Evolutionary conservation across 495 filamentous ascomycete species (phyloP).

Genomic region (Talaromyces trachyspermus): DNA sequence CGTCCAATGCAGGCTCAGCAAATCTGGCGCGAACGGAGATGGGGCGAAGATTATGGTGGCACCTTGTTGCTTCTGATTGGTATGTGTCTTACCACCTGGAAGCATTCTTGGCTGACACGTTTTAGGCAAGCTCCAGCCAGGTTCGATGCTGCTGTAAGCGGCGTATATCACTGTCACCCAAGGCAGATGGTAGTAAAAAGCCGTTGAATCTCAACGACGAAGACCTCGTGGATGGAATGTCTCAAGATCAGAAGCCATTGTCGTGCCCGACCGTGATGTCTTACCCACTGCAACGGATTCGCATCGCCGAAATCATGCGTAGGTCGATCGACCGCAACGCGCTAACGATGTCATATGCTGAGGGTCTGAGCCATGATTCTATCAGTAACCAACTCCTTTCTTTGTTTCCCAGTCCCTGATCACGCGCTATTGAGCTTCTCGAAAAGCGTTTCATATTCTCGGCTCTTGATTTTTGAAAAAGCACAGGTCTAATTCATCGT

Average conservation of each 20-base stretch:
- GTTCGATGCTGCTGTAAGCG: constrained; percentile 25
- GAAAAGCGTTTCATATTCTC: not conserved
- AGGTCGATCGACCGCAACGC: constrained; percentile 31
- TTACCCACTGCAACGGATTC: constrained; percentile 36
- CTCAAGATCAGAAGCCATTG: constrained; percentile 18
- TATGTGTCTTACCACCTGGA: constrained; percentile 10
- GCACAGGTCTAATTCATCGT: not conserved
- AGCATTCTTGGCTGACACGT: not conserved
- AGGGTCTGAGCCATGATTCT: not conserved
- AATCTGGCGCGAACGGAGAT: constrained; percentile 28
- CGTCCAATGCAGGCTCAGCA: constrained; percentile 10
- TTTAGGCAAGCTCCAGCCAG: constrained; percentile 20
- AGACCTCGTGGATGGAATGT: constrained; percentile 29
- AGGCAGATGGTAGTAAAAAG: constrained; percentile 37
- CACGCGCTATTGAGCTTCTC: not conserved
- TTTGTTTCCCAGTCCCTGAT: constrained; percentile 14
- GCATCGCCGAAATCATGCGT: constrained; percentile 35
- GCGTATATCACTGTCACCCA: constrained; percentile 29
- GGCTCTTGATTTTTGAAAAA: not conserved
- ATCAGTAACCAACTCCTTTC: constrained; percentile 19
- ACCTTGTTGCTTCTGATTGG: constrained; percentile 40
- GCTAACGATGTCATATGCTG: constrained; percentile 9
- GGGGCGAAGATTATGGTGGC: constrained; percentile 42
- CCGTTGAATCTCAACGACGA: constrained; percentile 41
- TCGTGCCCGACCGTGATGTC: constrained; percentile 35